A percentile compares a stretch with the other conserved stretches of the same genome.
Conservation (phyloP, 495 filamentous ascomycete species). For the Penicillium roqueforti region DNA sequence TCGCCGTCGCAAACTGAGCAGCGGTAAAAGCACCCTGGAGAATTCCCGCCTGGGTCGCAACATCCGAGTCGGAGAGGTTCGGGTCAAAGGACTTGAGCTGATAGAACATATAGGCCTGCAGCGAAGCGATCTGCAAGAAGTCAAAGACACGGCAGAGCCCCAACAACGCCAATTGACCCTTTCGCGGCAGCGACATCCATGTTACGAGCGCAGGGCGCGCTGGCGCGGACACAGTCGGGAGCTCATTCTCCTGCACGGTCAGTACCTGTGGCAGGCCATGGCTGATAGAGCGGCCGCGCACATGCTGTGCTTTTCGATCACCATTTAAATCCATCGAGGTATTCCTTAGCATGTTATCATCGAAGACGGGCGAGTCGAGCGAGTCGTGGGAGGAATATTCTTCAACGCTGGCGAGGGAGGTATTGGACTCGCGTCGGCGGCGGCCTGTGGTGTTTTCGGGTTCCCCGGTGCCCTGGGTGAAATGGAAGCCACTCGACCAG, state of each 20-base stretch:
- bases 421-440: conserved; percentile 35
- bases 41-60: conserved; percentile 73
- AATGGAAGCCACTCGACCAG: conserved; percentile 38
- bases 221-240: conserved; percentile 14
- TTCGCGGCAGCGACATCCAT: conserved; percentile 68
- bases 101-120: conserved; percentile 73
- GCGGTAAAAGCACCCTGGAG: conserved; percentile 76
- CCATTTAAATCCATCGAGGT: conserved; percentile 34
- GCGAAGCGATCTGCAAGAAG: conserved; percentile 46
- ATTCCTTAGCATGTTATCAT: conserved; percentile 25
- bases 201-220: conserved; percentile 44
- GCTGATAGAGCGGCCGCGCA: conserved; percentile 36
- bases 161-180: conserved; percentile 69
- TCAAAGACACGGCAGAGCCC: conserved; percentile 66
- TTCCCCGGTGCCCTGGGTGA: conserved; percentile 25
- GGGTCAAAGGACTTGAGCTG: conserved; percentile 68
- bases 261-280: conserved; percentile 24
- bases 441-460: conserved; percentile 27
- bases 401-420: conserved; percentile 36
- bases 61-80: conserved; percentile 59
- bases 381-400: conserved; percentile 32
- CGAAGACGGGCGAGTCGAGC: conserved; percentile 22
- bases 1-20: conserved; percentile 80
- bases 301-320: conserved; percentile 26
- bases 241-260: conserved; percentile 18